These are phyloP conservation scores for Phytopythium boreale DNA, from an alignment of 352 stramenopile species.

Conservation along the genomic window DNA sequence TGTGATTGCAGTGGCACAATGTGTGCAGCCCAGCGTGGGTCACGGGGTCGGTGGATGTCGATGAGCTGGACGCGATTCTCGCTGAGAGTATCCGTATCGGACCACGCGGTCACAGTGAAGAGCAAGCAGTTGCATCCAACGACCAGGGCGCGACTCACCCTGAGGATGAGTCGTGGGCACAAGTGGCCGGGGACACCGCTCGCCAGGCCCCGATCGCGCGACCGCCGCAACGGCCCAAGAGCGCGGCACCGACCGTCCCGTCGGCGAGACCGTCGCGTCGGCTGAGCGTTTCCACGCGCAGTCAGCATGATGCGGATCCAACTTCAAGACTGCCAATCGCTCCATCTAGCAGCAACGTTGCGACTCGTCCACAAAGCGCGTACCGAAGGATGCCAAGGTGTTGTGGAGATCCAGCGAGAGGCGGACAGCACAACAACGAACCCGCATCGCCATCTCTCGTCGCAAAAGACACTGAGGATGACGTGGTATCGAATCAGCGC, in stretches of 20 bases:
- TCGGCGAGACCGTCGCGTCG: slow-evolving; percentile 1
- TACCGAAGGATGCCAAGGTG: neutral
- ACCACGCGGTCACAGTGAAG: neutral
- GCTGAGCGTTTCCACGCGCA: neutral
- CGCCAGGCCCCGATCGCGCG: neutral
- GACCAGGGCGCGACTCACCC: neutral
- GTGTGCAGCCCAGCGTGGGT: slow-evolving; percentile 2
- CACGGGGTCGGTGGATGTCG: slow-evolving; percentile 42
- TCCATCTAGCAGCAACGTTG: neutral
- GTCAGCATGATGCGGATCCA: neutral
- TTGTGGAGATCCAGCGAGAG: neutral
- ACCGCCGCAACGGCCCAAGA: slow-evolving; percentile 5
- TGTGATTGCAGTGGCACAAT: slow-evolving; percentile 5
- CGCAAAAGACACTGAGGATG: neutral
- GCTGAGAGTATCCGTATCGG: slow-evolving; percentile 13
- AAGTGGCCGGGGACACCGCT: neutral
- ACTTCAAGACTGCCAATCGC: neutral
- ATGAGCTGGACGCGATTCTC: slow-evolving; percentile 53
- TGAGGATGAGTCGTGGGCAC: neutral
- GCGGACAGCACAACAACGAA: neutral
- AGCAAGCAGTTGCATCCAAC: neutral
- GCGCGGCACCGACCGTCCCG: slow-evolving; percentile 1
- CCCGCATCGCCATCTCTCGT: neutral
- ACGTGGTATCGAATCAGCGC: neutral
- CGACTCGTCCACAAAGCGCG: neutral